Percentiles rank a stretch among this genome's conserved stretches.
Evolutionary conservation across 2,329 filamentous ascomycete species (phyloP).

Genomic region (Colletotrichum tabaci): DNA sequence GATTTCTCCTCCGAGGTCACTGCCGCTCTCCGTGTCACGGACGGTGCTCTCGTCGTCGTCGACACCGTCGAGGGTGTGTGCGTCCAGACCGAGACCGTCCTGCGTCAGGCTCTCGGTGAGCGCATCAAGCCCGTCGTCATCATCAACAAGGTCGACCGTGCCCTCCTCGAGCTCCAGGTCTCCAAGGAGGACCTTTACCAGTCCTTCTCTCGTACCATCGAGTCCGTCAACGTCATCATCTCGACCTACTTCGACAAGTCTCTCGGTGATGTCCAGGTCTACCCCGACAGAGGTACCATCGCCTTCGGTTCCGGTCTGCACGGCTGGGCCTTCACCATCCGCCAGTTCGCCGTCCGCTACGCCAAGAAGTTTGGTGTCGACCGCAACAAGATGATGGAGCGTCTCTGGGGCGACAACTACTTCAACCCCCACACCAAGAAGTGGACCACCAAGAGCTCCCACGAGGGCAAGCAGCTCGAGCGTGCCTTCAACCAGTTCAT

Average conservation of each 20-base stretch:
- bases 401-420: slow-evolving; percentile 99
- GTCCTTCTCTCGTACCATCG: slow-evolving; percentile 99
- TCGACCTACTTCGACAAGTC: slow-evolving; percentile 98
- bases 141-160: slow-evolving; percentile 99
- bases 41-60: slow-evolving; percentile 99
- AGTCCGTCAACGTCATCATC: slow-evolving; percentile 99
- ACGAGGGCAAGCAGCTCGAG: slow-evolving; percentile 92
- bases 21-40: slow-evolving; percentile 99
- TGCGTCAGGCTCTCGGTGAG: slow-evolving; percentile 99
- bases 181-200: slow-evolving; percentile 99
- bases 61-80: slow-evolving; percentile 99
- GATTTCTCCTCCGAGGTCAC: slow-evolving; percentile 99
- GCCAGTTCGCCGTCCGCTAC: slow-evolving; percentile 96
- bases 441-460: slow-evolving; percentile 90
- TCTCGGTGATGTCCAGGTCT: slow-evolving; percentile 98
- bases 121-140: slow-evolving; percentile 99
- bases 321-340: slow-evolving; percentile 99
- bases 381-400: slow-evolving; percentile 99
- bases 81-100: slow-evolving; percentile 99
- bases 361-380: slow-evolving; percentile 99
- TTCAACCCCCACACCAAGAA: slow-evolving; percentile 99
- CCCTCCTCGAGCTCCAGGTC: slow-evolving; percentile 98
- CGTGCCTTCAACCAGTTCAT: slow-evolving; percentile 99
- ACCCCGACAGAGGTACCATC: slow-evolving; percentile 97
- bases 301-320: slow-evolving; percentile 99